Conservation (phyloP, 1,284 basidiomycete species). For the Ustilago trichophora region DNA sequence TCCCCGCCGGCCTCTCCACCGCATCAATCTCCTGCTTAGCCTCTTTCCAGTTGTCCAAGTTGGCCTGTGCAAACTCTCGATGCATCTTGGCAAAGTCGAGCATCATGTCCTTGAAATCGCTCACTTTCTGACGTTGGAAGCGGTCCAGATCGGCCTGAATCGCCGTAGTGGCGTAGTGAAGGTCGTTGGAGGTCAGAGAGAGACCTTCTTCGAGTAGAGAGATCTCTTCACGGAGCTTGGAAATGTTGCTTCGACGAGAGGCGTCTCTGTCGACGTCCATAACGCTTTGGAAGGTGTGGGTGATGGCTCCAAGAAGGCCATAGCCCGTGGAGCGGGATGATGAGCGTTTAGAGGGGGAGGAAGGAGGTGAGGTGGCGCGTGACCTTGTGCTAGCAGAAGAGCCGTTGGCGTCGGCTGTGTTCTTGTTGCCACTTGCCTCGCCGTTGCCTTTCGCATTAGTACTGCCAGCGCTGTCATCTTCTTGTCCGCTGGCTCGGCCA, state of each 20-base stretch:
- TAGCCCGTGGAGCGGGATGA: constrained; percentile 40
- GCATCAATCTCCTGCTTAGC: constrained; percentile 88
- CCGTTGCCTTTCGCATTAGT: background rate
- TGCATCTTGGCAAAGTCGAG: constrained; percentile 89
- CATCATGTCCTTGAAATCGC: constrained; percentile 89
- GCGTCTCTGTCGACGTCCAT: constrained; percentile 99
- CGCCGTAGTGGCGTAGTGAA: constrained; percentile 93
- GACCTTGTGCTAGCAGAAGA: constrained; percentile 2
- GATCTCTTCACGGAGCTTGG: constrained; percentile 91
- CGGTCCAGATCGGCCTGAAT: constrained; percentile 97
- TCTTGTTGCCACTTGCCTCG: background rate
- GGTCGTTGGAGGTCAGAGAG: constrained; percentile 68
- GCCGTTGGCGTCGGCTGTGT: background rate
- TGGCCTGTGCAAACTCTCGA: constrained; percentile 80
- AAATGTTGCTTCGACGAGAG: constrained; percentile 88
- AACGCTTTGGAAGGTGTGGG: constrained; percentile 93
- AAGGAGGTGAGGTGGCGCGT: constrained; percentile 26
- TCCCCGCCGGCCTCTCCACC: constrained; percentile 72
- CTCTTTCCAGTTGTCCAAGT: constrained; percentile 94
- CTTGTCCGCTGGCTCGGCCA: constrained; percentile 30
- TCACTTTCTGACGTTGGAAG: constrained; percentile 98
- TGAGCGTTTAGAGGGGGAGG: constrained; percentile 37
- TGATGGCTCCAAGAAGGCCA: constrained; percentile 89
- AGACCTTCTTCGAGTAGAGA: constrained; percentile 67
- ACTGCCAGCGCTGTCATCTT: background rate